A percentile compares a stretch with the other conserved stretches of the same genome.
Evolutionary conservation across 1,284 basidiomycete genomes (phyloP).

Genomic region (Laetiporus sulphureus): DNA sequence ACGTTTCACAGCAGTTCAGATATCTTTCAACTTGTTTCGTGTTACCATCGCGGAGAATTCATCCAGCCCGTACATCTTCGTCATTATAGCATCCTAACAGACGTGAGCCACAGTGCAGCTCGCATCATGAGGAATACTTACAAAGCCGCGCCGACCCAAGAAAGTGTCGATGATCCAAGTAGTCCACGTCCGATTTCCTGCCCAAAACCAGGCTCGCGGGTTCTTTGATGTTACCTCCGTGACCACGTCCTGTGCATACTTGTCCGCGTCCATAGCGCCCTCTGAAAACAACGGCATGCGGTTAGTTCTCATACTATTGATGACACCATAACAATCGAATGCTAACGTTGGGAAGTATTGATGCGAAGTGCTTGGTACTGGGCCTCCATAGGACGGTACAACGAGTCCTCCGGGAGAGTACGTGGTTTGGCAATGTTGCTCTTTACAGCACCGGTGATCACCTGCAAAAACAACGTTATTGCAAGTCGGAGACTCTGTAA

Average conservation of each 20-base stretch:
- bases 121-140: not conserved
- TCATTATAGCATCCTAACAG: not conserved
- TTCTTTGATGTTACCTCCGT: not conserved
- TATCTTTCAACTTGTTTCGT: not conserved
- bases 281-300: not conserved
- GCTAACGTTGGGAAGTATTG: not conserved
- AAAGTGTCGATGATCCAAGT: not conserved
- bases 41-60: not conserved
- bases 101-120: not conserved
- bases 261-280: not conserved
- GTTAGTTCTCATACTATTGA: too few species aligned
- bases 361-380: not conserved
- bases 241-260: not conserved
- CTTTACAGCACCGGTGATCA: not conserved
- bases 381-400: not conserved
- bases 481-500: not conserved
- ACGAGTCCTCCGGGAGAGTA: not conserved
- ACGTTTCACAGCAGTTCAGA: not conserved
- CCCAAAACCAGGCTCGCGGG: not conserved
- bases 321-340: too few species aligned
- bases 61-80: not conserved
- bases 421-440: not conserved
- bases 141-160: not conserved
- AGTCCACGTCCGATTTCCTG: not conserved
- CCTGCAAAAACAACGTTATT: not conserved